Conservation (phyloP, 2,329 filamentous ascomycete genomes). For the Davidsoniella eucalypti region DNA sequence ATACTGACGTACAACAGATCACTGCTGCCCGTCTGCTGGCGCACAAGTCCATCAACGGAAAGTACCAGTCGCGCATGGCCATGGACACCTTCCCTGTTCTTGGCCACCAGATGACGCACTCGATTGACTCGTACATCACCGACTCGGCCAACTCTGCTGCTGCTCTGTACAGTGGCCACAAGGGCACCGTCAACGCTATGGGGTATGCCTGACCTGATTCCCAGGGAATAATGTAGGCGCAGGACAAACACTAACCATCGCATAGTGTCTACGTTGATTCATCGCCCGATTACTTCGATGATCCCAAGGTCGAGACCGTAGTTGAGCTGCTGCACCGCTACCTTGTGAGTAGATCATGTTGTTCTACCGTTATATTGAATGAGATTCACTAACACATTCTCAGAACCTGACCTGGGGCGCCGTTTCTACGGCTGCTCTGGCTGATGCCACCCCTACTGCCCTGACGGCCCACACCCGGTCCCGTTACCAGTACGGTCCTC, state of each 20-base stretch:
- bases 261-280: constrained; percentile 56
- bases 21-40: constrained; percentile 65
- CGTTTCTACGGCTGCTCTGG: constrained; percentile 66
- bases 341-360: constrained; percentile 37
- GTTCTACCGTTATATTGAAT: background rate
- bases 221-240: too few relatives aligned
- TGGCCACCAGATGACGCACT: constrained; percentile 81
- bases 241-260: constrained; percentile 13
- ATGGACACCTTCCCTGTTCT: constrained; percentile 75
- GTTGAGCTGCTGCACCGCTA: constrained; percentile 60
- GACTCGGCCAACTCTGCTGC: constrained; percentile 76
- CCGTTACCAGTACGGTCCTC: constrained; percentile 50
- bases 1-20: constrained; percentile 25
- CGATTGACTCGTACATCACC: constrained; percentile 70
- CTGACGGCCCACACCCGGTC: constrained; percentile 56
- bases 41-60: constrained; percentile 71
- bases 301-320: constrained; percentile 75
- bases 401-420: constrained; percentile 41
- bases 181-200: constrained; percentile 67
- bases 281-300: constrained; percentile 55
- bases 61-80: constrained; percentile 58
- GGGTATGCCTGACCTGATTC: constrained; percentile 17
- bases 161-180: constrained; percentile 68
- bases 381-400: background rate
- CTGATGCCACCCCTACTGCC: constrained; percentile 69